Conservation (phyloP, 2,329 filamentous ascomycete species). For the Cercospora beticola region DNA sequence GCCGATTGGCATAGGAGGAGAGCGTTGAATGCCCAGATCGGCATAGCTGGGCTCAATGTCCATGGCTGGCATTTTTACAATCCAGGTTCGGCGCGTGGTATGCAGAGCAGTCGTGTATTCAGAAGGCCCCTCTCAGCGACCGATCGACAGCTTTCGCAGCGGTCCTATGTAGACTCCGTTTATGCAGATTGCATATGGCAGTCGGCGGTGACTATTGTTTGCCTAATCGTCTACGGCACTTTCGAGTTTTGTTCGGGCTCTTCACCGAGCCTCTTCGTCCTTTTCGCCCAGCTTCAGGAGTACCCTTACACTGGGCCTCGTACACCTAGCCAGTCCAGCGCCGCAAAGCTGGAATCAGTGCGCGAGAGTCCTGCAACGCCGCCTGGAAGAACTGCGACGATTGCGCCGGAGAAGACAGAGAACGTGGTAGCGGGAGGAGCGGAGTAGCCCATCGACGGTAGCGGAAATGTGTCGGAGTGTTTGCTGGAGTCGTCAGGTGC, state of each 20-base stretch:
- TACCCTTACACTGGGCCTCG: slow-evolving; percentile 45
- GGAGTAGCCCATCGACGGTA: slow-evolving; percentile 48
- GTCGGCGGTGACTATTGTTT: neutral
- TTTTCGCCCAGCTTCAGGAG: slow-evolving; percentile 56
- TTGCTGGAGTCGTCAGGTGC: slow-evolving; percentile 18
- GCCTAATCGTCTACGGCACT: slow-evolving; percentile 4
- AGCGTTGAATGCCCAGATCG: slow-evolving; percentile 32
- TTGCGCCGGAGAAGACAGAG: slow-evolving; percentile 37
- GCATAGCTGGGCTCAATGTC: slow-evolving; percentile 34
- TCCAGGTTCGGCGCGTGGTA: neutral
- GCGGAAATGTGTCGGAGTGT: slow-evolving; percentile 4
- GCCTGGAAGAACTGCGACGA: slow-evolving; percentile 39
- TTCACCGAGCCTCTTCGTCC: slow-evolving; percentile 7
- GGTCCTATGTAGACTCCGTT: neutral
- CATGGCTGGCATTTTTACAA: slow-evolving; percentile 37
- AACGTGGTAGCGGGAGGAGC: slow-evolving; percentile 37
- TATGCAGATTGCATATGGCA: slow-evolving; percentile 9
- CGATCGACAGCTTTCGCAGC: neutral
- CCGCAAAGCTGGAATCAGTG: slow-evolving; percentile 50
- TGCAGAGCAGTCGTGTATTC: neutral
- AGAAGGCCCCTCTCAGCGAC: neutral
- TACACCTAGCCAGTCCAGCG: slow-evolving; percentile 49
- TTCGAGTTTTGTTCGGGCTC: slow-evolving; percentile 3
- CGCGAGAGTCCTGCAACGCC: slow-evolving; percentile 36
- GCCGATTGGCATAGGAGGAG: slow-evolving; percentile 35